Evolutionary conservation across 371 early-diverging fungal genomes (phyloP).

Genomic region (Syncephalastrum sp.): DNA sequence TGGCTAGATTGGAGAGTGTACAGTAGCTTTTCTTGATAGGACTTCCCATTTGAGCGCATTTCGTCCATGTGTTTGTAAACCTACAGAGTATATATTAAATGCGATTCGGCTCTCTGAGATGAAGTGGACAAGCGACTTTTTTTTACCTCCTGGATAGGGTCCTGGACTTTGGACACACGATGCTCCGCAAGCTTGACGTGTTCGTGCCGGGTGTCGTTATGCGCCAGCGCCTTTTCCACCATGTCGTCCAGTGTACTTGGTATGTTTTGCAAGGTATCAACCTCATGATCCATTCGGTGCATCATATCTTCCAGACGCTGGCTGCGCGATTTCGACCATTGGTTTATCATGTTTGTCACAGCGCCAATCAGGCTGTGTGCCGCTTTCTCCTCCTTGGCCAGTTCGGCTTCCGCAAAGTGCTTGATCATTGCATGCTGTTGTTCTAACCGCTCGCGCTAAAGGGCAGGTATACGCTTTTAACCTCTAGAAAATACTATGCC

Average conservation of each 20-base stretch:
- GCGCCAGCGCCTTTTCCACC: not conserved
- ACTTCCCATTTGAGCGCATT: too few species aligned
- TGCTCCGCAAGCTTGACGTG: conserved; percentile 2
- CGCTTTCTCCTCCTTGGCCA: conserved; percentile 5
- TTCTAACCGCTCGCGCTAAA: conserved; percentile 6
- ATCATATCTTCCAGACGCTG: conserved; percentile 6
- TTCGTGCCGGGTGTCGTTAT: conserved; percentile 5
- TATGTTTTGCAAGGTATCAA: not conserved
- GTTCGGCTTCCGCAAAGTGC: not conserved
- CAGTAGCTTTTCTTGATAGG: too few species aligned
- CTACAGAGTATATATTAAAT: too few species aligned
- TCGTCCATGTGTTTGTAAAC: too few species aligned
- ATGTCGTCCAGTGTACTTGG: conserved; percentile 1
- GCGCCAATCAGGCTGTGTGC: conserved; percentile 5
- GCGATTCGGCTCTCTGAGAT: too few species aligned
- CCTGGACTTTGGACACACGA: not conserved
- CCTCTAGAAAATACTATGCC: too few species aligned
- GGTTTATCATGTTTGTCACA: conserved; percentile 5
- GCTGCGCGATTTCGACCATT: conserved; percentile 9
- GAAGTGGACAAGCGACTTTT: too few species aligned
- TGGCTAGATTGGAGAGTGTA: too few species aligned
- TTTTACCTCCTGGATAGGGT: conserved; percentile 1
- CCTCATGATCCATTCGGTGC: too few species aligned
- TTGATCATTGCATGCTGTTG: conserved; percentile 2
- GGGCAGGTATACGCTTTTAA: not conserved